Conservation (phyloP, 2,329 filamentous ascomycete genomes). For the Rosellinia necatrix region DNA sequence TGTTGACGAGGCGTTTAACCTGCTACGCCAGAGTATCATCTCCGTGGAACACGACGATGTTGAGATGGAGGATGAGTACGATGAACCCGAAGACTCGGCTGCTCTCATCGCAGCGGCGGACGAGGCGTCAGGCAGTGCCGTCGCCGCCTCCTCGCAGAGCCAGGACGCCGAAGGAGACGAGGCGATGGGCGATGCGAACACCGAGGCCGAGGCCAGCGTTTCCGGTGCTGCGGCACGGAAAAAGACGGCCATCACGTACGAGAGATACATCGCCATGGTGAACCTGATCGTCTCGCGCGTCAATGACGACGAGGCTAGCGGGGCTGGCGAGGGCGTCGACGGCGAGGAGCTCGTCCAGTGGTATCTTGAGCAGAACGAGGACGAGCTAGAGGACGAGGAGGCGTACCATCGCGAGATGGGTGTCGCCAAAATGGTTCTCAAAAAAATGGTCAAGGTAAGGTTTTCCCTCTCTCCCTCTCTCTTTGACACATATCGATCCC, state of each 20-base stretch:
- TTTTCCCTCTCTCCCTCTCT: slow-evolving; percentile 6
- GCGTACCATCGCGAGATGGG: slow-evolving; percentile 71
- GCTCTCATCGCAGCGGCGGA: slow-evolving; percentile 53
- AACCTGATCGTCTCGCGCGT: slow-evolving; percentile 83
- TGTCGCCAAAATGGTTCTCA: slow-evolving; percentile 71
- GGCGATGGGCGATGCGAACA: slow-evolving; percentile 52
- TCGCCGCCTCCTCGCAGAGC: slow-evolving; percentile 36
- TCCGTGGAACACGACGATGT: slow-evolving; percentile 97
- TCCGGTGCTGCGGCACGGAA: slow-evolving; percentile 55
- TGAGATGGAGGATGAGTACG: slow-evolving; percentile 82
- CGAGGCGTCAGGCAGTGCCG: slow-evolving; percentile 53
- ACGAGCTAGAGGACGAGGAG: slow-evolving; percentile 78
- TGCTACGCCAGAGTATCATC: slow-evolving; percentile 93
- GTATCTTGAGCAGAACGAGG: slow-evolving; percentile 92
- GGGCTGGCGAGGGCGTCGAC: slow-evolving; percentile 79
- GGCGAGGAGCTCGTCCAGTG: slow-evolving; percentile 81
- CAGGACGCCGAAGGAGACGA: slow-evolving; percentile 48
- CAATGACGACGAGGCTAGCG: slow-evolving; percentile 76
- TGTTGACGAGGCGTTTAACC: slow-evolving; percentile 88
- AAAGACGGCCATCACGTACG: slow-evolving; percentile 85
- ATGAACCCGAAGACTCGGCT: slow-evolving; percentile 52
- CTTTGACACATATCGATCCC: too few species aligned
- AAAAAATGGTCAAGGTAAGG: slow-evolving; percentile 92
- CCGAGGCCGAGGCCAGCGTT: slow-evolving; percentile 45
- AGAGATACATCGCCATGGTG: slow-evolving; percentile 91